Conservation (phyloP, 2,329 filamentous ascomycete species). For the Beauveria brongniartii region DNA sequence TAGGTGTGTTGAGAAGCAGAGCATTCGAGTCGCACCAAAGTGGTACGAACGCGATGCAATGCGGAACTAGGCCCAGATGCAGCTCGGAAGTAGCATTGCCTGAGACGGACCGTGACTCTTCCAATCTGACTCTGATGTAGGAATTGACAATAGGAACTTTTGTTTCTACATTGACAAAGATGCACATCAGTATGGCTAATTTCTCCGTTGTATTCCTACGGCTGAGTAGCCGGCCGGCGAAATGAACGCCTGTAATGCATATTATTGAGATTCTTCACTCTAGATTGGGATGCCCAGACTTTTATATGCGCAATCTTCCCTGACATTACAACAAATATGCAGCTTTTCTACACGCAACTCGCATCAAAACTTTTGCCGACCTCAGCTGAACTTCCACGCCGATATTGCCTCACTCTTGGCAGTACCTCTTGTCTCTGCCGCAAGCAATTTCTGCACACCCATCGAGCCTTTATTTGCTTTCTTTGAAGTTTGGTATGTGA, state of each 20-base stretch:
- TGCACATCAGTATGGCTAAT: not conserved
- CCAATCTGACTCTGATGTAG: no score
- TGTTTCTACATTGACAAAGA: no score
- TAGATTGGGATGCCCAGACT: not conserved
- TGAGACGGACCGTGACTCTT: no score
- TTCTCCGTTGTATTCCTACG: no score
- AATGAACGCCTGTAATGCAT: not conserved
- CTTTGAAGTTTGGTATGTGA: not conserved
- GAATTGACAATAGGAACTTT: no score
- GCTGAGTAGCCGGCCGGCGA: not conserved
- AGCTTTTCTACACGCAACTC: not conserved
- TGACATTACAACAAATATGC: not conserved
- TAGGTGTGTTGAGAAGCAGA: no score
- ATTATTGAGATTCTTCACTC: not conserved
- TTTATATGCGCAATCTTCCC: not conserved
- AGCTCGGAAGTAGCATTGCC: no score
- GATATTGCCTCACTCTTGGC: not conserved
- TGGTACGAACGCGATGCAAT: no score
- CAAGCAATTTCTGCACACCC: not conserved
- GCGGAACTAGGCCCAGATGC: no score
- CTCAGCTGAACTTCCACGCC: not conserved
- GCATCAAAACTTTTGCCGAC: not conserved
- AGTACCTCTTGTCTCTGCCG: not conserved
- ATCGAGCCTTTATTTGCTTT: not conserved
- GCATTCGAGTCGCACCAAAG: no score